Evolutionary conservation across 345 rosid species (phyloP).

Genomic region (Viola odorata): DNA sequence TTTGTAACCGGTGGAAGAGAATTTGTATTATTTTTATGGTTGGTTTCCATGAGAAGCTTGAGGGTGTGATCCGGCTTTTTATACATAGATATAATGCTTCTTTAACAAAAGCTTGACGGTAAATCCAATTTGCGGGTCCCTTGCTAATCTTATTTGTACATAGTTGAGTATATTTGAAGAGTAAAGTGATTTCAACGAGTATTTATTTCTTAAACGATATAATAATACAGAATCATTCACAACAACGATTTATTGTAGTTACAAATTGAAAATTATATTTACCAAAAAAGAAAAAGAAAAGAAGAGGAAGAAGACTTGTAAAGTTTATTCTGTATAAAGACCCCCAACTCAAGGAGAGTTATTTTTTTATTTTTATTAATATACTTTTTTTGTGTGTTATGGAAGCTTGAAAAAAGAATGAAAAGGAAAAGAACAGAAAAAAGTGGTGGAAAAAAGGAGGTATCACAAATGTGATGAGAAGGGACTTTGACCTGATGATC

Average conservation of each 20-base stretch:
- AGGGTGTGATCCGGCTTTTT: constrained; percentile 7
- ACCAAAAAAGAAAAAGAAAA: no score
- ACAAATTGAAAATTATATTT: no score
- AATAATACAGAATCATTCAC: constrained; percentile 23
- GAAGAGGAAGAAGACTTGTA: no score
- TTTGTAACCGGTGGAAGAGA: constrained; percentile 12
- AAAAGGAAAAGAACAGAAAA: constrained; percentile 23
- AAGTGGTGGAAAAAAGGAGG: constrained; percentile 26
- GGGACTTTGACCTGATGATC: constrained; percentile 37
- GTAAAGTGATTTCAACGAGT: constrained; percentile 9
- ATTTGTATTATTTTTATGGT: constrained; percentile 3
- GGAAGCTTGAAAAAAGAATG: constrained; percentile 40
- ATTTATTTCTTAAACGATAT: neutral
- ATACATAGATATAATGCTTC: constrained; percentile 10
- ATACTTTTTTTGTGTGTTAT: neutral
- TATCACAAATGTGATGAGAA: constrained; percentile 22
- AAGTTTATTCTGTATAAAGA: neutral
- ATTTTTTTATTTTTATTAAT: constrained; percentile 17
- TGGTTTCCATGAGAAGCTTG: constrained; percentile 28
- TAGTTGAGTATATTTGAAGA: constrained; percentile 3
- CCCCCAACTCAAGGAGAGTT: constrained; percentile 15
- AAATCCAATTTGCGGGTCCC: constrained; percentile 24
- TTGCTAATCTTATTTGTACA: constrained; percentile 13
- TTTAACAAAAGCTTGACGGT: constrained; percentile 26
- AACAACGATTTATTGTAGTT: neutral